Percentiles rank a stretch among this genome's conserved stretches.
Conservation (phyloP, 371 early-diverging fungal genomes). For the Zancudomyces culisetae region DNA sequence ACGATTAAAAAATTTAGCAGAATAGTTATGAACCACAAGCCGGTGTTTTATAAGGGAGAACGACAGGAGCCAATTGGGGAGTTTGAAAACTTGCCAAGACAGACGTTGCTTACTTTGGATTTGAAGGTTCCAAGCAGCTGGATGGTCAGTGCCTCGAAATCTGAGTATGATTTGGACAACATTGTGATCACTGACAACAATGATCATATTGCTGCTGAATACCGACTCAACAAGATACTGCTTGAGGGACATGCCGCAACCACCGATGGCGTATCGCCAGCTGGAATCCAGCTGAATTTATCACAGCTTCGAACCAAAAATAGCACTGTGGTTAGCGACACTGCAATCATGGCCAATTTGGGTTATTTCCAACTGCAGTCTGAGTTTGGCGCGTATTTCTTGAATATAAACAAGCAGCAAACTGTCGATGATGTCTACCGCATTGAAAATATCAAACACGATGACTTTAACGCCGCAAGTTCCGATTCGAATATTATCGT, state of each 20-base stretch:
- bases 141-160: slow-evolving; percentile 65
- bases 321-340: slow-evolving; percentile 36
- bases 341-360: slow-evolving; percentile 89
- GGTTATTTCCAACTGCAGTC: slow-evolving; percentile 90
- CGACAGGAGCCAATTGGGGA: slow-evolving; percentile 30
- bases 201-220: slow-evolving; percentile 42
- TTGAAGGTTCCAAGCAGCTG: slow-evolving; percentile 69
- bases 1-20: slow-evolving; percentile 78
- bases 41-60: slow-evolving; percentile 31
- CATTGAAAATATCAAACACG: slow-evolving; percentile 11
- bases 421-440: slow-evolving; percentile 43
- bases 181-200: slow-evolving; percentile 30
- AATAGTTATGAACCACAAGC: slow-evolving; percentile 46
- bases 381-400: slow-evolving; percentile 68
- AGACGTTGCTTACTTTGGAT: slow-evolving; percentile 65
- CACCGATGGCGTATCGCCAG: slow-evolving; percentile 42
- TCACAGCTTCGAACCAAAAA: slow-evolving; percentile 26
- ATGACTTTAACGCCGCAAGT: neutral
- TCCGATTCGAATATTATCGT: slow-evolving; percentile 1
- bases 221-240: slow-evolving; percentile 60
- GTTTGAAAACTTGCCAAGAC: slow-evolving; percentile 53
- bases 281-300: slow-evolving; percentile 73
- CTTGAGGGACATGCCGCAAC: slow-evolving; percentile 79
- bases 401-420: slow-evolving; percentile 54
- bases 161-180: slow-evolving; percentile 81